phyloP scores from a whole-genome alignment of 2,329 filamentous ascomycete genomes.

The Sarocladiaceae sp. region DNA sequence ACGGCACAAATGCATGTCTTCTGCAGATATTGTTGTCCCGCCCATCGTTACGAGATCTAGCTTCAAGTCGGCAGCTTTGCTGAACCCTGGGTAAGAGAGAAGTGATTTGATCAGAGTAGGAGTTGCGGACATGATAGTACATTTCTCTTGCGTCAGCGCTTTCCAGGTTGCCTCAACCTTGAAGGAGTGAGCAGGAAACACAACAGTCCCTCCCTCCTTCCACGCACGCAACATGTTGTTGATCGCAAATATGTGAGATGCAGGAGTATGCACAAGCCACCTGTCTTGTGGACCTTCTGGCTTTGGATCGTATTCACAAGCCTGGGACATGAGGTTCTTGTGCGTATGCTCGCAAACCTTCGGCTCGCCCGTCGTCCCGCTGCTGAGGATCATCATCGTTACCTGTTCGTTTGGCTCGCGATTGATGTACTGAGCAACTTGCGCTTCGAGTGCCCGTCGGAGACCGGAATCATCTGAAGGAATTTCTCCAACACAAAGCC shows the following conservation, averaged over 20 bases:
- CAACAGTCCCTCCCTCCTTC: slow-evolving; percentile 27
- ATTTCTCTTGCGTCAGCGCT: slow-evolving; percentile 27
- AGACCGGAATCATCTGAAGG: not conserved
- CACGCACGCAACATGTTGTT: slow-evolving; percentile 34
- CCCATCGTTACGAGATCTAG: slow-evolving; percentile 30
- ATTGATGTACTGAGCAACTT: not conserved
- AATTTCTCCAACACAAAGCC: slow-evolving; percentile 15
- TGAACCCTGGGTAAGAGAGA: slow-evolving; percentile 24
- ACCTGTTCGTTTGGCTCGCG: slow-evolving; percentile 14
- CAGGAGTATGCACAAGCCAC: slow-evolving; percentile 34
- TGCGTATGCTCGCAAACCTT: slow-evolving; percentile 41
- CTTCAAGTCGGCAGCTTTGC: slow-evolving; percentile 20
- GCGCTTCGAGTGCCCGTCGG: not conserved
- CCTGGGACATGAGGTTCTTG: slow-evolving; percentile 33
- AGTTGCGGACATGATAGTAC: slow-evolving; percentile 36
- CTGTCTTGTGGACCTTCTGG: slow-evolving; percentile 23
- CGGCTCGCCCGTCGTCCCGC: slow-evolving; percentile 43
- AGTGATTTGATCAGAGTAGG: slow-evolving; percentile 30
- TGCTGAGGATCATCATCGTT: slow-evolving; percentile 42
- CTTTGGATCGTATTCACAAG: slow-evolving; percentile 31
- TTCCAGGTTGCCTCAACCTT: slow-evolving; percentile 26
- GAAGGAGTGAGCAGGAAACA: slow-evolving; percentile 32
- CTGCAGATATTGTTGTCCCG: slow-evolving; percentile 24
- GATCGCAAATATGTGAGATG: slow-evolving; percentile 33
- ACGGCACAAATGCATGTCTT: slow-evolving; percentile 28